phyloP scores from a whole-genome alignment of 2,329 filamentous ascomycete species.

The Diplodia seriata region DNA sequence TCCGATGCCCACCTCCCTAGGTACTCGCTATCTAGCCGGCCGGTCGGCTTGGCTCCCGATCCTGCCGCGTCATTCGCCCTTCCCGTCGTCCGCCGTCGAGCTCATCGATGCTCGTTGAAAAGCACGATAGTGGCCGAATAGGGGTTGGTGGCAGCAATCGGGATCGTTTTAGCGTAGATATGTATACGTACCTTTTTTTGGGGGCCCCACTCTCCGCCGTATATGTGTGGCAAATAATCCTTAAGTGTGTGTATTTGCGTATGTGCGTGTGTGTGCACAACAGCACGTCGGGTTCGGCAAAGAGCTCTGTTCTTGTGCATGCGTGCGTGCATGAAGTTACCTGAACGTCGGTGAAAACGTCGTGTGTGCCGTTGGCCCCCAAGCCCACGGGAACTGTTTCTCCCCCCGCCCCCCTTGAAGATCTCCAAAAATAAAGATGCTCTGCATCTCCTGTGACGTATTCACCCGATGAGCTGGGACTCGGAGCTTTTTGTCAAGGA shows the following conservation, averaged over 20 bases:
- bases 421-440: neutral
- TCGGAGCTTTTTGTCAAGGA: neutral
- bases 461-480: conserved; percentile 5
- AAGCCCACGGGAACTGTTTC: neutral
- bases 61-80: too few species aligned
- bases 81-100: neutral
- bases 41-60: neutral
- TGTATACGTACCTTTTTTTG: too few species aligned
- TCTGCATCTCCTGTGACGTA: neutral
- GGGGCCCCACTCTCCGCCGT: too few species aligned
- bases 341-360: neutral
- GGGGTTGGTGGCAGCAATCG: too few species aligned
- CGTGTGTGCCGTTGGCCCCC: neutral
- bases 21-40: too few species aligned
- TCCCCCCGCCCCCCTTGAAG: too few species aligned
- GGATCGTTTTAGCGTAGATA: too few species aligned
- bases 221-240: too few species aligned
- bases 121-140: too few species aligned
- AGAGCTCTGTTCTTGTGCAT: neutral
- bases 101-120: too few species aligned
- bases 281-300: neutral
- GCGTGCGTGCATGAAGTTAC: neutral
- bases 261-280: too few species aligned
- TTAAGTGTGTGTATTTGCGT: too few species aligned
- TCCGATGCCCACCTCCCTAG: neutral